Evolutionary conservation across 2,329 filamentous ascomycete species (phyloP).

Genomic region (Sporothrix curviconia): DNA sequence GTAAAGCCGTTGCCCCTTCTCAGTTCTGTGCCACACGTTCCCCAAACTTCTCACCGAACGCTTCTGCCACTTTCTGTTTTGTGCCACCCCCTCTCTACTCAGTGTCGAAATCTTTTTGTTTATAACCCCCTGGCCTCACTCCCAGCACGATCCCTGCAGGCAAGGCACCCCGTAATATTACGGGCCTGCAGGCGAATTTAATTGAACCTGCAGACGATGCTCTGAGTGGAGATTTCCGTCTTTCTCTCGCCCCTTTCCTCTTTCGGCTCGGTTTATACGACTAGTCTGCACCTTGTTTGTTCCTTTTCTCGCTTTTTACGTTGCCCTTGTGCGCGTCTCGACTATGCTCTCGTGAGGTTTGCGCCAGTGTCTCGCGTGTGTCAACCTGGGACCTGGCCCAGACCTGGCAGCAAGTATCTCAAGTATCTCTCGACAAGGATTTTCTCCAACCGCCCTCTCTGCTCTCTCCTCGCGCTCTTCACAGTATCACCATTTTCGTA

Average conservation of each 20-base stretch:
- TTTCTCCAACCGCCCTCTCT: no score
- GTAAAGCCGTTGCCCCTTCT: no score
- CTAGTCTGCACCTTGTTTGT: not conserved
- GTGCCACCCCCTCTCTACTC: not conserved
- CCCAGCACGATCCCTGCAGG: not conserved
- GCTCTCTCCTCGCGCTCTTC: not conserved
- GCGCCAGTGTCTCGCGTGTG: not conserved
- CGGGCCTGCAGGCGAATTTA: not conserved
- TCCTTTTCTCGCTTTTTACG: not conserved
- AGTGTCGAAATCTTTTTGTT: not conserved
- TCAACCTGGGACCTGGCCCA: not conserved
- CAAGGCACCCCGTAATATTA: not conserved
- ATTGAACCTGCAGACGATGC: conserved; percentile 1
- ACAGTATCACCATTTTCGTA: conserved; percentile 1
- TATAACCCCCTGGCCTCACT: not conserved
- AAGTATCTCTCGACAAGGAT: not conserved
- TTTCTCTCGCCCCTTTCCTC: not conserved
- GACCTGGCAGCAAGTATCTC: not conserved
- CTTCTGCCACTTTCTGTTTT: no score
- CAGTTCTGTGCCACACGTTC: not conserved
- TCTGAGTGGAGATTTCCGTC: not conserved
- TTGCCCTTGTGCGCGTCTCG: not conserved
- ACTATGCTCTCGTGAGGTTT: conserved; percentile 1
- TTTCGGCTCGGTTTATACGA: conserved; percentile 2
- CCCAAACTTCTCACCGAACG: conserved; percentile 18